These are phyloP conservation scores for Eucommia ulmoides DNA, from an alignment of 257 asterid genomes.

Conservation along the genomic window DNA sequence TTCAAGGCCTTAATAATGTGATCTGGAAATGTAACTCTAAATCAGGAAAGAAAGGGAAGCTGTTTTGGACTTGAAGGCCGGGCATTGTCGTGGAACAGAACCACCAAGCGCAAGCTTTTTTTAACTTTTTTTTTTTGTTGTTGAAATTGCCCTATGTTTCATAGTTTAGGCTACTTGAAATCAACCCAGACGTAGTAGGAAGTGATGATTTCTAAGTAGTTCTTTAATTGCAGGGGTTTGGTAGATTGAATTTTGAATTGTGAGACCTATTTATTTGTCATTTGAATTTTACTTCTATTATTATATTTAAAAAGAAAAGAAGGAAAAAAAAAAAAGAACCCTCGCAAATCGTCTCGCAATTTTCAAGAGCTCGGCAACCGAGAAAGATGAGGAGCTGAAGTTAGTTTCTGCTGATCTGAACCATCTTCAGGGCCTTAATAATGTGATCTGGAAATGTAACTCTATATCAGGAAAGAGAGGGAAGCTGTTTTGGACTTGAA, in stretches of 20 bases:
- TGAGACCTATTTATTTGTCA: no score
- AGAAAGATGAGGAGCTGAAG: slow-evolving; percentile 39
- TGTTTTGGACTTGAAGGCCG: background rate
- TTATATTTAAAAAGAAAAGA: no score
- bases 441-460: slow-evolving; percentile 36
- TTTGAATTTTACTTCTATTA: no score
- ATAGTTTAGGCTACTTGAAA: no score
- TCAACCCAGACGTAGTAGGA: no score
- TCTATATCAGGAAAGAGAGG: slow-evolving; percentile 29
- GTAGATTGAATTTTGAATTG: no score
- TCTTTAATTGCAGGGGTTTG: no score
- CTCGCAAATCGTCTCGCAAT: slow-evolving; percentile 28
- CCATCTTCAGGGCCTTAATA: slow-evolving; percentile 30
- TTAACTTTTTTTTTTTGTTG: no score
- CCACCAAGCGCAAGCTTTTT: background rate
- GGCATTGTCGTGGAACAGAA: background rate
- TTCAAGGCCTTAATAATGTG: slow-evolving; percentile 26
- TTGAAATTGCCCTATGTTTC: no score
- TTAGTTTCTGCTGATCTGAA: slow-evolving; percentile 38
- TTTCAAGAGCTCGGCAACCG: slow-evolving; percentile 29
- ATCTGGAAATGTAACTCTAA: slow-evolving; percentile 33
- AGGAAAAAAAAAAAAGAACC: no score
- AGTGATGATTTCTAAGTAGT: no score
- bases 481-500: no score
- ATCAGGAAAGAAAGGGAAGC: slow-evolving; percentile 23